phyloP scores from a whole-genome alignment of 2,329 filamentous ascomycete genomes.

The Venturiaceae sp. region DNA sequence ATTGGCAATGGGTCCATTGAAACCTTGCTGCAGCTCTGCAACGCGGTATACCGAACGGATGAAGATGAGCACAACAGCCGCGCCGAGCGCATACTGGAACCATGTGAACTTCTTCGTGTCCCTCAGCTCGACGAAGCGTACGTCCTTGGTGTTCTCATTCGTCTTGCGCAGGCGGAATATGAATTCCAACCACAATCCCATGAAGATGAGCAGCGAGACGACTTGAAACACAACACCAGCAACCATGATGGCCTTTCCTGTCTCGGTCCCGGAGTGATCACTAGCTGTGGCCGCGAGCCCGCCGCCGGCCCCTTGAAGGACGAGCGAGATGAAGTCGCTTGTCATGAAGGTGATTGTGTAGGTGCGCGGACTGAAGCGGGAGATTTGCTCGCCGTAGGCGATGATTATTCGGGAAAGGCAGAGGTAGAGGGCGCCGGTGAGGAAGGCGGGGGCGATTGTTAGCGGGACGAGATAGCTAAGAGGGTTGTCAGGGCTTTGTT shows the following conservation, averaged over 20 bases:
- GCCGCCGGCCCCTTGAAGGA: slow-evolving; percentile 35
- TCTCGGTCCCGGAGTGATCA: slow-evolving; percentile 29
- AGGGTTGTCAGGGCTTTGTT: neutral
- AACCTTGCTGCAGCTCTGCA: slow-evolving; percentile 38
- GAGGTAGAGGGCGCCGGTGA: slow-evolving; percentile 56
- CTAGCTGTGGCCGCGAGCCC: slow-evolving; percentile 43
- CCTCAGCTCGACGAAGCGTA: neutral
- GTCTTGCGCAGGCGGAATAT: slow-evolving; percentile 9
- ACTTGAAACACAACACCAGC: slow-evolving; percentile 50
- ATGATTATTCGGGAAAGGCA: slow-evolving; percentile 39
- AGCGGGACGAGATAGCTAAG: slow-evolving; percentile 41
- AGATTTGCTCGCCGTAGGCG: slow-evolving; percentile 23
- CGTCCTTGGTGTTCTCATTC: neutral
- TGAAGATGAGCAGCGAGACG: slow-evolving; percentile 39
- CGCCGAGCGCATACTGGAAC: slow-evolving; percentile 18
- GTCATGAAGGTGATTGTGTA: slow-evolving; percentile 43
- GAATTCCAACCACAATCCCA: slow-evolving; percentile 29
- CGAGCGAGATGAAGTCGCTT: slow-evolving; percentile 35
- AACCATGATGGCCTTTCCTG: slow-evolving; percentile 47
- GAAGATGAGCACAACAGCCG: slow-evolving; percentile 36
- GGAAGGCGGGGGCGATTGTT: slow-evolving; percentile 46
- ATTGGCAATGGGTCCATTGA: slow-evolving; percentile 35
- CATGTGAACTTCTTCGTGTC: slow-evolving; percentile 1
- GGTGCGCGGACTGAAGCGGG: slow-evolving; percentile 32
- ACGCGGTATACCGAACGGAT: slow-evolving; percentile 40